Evolutionary conservation across 495 filamentous ascomycete species (phyloP), one percentile per base, ranked within the genome.

Genomic region (Tuber borchii): DNA sequence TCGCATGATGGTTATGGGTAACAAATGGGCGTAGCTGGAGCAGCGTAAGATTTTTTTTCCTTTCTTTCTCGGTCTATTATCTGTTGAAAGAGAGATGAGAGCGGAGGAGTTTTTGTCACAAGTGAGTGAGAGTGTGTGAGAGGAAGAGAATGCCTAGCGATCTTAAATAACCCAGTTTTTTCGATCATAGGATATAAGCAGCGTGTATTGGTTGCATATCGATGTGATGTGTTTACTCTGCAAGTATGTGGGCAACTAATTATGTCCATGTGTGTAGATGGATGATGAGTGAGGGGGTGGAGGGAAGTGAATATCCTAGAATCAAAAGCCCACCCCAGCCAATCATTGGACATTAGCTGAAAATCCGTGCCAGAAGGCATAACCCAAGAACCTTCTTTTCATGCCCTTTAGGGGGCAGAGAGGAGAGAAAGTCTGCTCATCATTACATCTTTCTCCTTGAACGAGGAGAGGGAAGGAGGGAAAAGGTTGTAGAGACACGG

Each of bases 191-290:
- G 56, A 8, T 5, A 65, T 65, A 26, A 34, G 56, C 56, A 4
- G 56, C 56, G 26, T 65, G 56, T 26, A 26, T 43, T 43, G 42
- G 42, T 43, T 43, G 42, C 42, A 43, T 43, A 43, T 43, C 42
- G 42, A 46, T 19, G 45, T 46, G 45, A 46, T 46, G 45, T 46
- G 45, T 46, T 16, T 46, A 12, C 9, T 43, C 42, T 43, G 3
- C 56, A 31, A 31, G 10, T 61, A 34, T 65, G 56, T 65, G 26
- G 56, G 56, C 26, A 65, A 65, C 56, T 34, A 65, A 65, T 34
- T 65, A 65, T 65, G 56, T 65, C 56, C 31, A 34, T 65, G 56
- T 65, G 56, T 65, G 56, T 65, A 34, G 56, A 65, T 65, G 56
- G 26, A 34, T 65, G 14, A 65, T 34, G 26, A 31, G 56, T 22